Conservation (phyloP, 2,329 filamentous ascomycete species). For the Fusarium musae region DNA sequence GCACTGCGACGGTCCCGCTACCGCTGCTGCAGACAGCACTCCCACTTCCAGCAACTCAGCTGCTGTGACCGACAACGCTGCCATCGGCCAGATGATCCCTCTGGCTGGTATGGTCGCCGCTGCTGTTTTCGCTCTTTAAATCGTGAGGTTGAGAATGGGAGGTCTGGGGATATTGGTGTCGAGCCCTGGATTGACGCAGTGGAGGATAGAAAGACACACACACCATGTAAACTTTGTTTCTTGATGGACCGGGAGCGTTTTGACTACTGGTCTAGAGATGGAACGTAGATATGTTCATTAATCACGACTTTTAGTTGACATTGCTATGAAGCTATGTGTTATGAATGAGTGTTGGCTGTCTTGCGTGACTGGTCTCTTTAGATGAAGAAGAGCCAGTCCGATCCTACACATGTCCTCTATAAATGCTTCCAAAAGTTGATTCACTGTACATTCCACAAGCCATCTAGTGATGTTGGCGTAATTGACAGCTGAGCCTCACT, state of each 20-base stretch:
- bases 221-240: conserved; percentile 3
- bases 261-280: neutral
- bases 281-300: conserved; percentile 8
- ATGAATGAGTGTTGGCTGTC: neutral
- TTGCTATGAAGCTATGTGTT: neutral
- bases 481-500: neutral
- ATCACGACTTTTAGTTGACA: neutral
- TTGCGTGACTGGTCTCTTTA: rapidly evolving
- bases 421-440: rapidly evolving
- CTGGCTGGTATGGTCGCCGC: conserved; percentile 38
- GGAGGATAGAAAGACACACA: conserved; percentile 34
- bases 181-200: conserved; percentile 23
- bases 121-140: conserved; percentile 38
- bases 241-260: neutral
- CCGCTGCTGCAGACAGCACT: conserved; percentile 8
- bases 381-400: neutral
- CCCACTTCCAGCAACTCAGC: conserved; percentile 6
- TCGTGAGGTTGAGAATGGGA: neutral
- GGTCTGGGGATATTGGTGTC: conserved; percentile 15
- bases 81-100: conserved; percentile 32
- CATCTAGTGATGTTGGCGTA: rapidly evolving
- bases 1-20: conserved; percentile 40
- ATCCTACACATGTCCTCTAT: neutral
- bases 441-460: rapidly evolving
- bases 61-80: conserved; percentile 30